phyloP scores from a whole-genome alignment of 1,284 basidiomycete species.

The Kalmanozyma brasiliensis region DNA sequence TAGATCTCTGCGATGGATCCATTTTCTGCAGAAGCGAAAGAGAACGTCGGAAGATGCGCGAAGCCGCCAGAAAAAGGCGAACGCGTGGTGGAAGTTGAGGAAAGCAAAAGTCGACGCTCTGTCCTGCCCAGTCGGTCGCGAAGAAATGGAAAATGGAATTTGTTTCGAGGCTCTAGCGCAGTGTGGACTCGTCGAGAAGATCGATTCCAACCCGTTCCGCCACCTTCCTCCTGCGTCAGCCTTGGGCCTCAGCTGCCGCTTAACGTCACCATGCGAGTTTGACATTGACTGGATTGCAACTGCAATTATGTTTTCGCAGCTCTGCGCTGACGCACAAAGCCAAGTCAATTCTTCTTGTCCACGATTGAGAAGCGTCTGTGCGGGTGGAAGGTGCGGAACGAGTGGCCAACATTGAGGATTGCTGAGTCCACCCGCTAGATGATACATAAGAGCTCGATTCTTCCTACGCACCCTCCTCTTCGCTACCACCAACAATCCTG shows the following conservation, averaged over 20 bases:
- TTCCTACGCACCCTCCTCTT: not conserved
- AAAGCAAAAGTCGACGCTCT: constrained; percentile 11
- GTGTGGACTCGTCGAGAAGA: constrained; percentile 1
- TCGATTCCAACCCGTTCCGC: constrained; percentile 34
- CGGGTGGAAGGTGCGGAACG: constrained; percentile 4
- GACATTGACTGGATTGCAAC: not conserved
- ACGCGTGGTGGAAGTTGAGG: constrained; percentile 30
- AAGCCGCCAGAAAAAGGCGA: constrained; percentile 2
- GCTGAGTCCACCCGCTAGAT: not conserved
- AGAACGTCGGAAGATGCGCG: constrained; percentile 19
- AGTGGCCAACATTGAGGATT: not conserved
- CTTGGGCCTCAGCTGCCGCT: constrained; percentile 9
- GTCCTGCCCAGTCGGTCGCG: not conserved
- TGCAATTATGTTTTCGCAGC: too few species aligned
- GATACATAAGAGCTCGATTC: constrained; percentile 37
- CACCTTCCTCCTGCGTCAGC: constrained; percentile 37
- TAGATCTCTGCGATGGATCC: not conserved
- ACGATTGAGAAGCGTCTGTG: constrained; percentile 7
- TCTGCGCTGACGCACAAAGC: constrained; percentile 31
- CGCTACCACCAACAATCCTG: constrained; percentile 10
- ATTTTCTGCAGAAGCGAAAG: constrained; percentile 20
- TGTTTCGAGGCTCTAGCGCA: constrained; percentile 9
- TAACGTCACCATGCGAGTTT: constrained; percentile 24
- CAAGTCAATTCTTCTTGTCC: constrained; percentile 7
- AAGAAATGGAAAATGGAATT: constrained; percentile 3